phyloP scores from a whole-genome alignment of 129 eudicot genomes.

The Dittrichia graveolens region DNA sequence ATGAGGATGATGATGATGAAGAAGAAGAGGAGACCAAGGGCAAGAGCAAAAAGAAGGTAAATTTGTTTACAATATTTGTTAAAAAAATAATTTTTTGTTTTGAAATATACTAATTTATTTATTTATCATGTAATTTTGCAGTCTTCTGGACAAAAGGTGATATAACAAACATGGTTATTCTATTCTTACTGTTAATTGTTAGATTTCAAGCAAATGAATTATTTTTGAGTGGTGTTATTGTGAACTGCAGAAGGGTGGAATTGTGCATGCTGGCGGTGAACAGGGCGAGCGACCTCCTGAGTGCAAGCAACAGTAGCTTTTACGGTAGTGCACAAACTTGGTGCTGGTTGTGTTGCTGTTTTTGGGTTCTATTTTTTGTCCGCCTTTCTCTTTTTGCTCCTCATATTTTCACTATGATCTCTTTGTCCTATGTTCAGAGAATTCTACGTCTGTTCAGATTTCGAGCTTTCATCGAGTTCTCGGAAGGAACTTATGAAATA shows the following conservation, averaged over 20 bases:
- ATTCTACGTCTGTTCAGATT: conserved; percentile 11
- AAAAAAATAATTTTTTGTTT: neutral
- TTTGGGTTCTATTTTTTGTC: conserved; percentile 25
- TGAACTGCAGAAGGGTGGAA: conserved; percentile 50
- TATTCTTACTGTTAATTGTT: neutral
- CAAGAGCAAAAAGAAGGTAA: conserved; percentile 61
- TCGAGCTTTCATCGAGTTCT: conserved; percentile 8
- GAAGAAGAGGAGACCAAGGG: conserved; percentile 28
- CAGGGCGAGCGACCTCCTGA: conserved; percentile 69
- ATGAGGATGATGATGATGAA: conserved; percentile 56
- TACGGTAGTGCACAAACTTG: neutral
- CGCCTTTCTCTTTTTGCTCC: neutral
- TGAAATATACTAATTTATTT: conserved; percentile 18
- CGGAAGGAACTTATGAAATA: conserved; percentile 13
- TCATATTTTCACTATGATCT: conserved; percentile 9
- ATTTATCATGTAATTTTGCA: conserved; percentile 27
- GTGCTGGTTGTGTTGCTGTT: neutral
- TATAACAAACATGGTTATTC: conserved; percentile 3
- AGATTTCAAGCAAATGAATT: neutral
- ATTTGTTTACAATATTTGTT: neutral
- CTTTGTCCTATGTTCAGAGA: neutral
- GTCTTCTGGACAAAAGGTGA: conserved; percentile 54
- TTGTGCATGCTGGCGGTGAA: conserved; percentile 47
- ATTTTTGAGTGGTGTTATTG: neutral
- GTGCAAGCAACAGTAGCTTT: conserved; percentile 68